These are phyloP conservation scores for Colletotrichum sp. DNA, from an alignment of 2,329 filamentous ascomycete species.

Conservation along the genomic window DNA sequence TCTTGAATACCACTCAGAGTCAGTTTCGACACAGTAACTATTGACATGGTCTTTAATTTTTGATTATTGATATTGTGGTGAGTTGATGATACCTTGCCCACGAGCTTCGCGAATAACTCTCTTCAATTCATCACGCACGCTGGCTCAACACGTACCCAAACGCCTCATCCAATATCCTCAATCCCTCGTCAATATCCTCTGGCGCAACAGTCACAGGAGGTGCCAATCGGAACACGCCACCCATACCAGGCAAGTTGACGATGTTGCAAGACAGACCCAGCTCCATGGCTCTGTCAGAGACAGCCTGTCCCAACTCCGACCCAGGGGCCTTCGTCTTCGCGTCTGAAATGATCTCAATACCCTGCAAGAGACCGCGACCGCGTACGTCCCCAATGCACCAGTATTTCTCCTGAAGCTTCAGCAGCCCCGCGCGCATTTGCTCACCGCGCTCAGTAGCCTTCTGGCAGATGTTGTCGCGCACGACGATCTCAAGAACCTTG, in stretches of 20 bases:
- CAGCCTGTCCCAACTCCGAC: constrained; percentile 44
- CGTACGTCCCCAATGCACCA: constrained; percentile 59
- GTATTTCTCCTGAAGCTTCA: constrained; percentile 50
- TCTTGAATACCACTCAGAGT: neutral
- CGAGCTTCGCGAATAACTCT: neutral
- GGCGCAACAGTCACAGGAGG: constrained; percentile 54
- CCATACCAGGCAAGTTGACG: constrained; percentile 50
- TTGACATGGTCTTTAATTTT: neutral
- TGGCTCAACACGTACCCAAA: constrained; percentile 31
- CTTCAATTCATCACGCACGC: neutral
- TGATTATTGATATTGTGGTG: rapidly evolving
- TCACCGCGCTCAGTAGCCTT: constrained; percentile 45
- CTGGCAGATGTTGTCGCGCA: constrained; percentile 49
- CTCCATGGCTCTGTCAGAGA: constrained; percentile 48
- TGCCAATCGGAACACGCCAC: constrained; percentile 55
- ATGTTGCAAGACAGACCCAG: constrained; percentile 55
- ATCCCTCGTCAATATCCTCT: constrained; percentile 48
- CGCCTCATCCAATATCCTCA: constrained; percentile 55
- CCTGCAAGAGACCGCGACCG: constrained; percentile 54
- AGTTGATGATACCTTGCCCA: rapidly evolving
- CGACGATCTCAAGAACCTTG: constrained; percentile 60
- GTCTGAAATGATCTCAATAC: constrained; percentile 55
- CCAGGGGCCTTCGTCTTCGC: constrained; percentile 46
- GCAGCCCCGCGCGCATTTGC: constrained; percentile 47
- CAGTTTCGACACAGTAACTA: neutral